Evolutionary conservation across 2,329 filamentous ascomycete species (phyloP), one percentile per base, ranked within the genome.

Genomic region (Zasmidium citrigriseum): DNA sequence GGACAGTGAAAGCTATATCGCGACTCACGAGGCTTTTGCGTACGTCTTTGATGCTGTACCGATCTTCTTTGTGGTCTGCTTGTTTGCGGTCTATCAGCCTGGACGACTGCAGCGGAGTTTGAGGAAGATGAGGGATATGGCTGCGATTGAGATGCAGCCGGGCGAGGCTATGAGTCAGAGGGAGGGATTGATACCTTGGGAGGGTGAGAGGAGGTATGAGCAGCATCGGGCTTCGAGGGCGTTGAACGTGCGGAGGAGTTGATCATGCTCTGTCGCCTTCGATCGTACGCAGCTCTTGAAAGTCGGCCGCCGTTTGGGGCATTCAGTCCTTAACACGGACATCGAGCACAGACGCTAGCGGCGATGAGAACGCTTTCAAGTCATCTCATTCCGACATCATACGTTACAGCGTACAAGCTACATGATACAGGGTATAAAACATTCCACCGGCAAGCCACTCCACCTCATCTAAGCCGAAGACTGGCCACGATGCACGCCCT

Each of bases 31-130:
- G 62, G 62, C 68, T 0, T 78, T 73, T 46, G 66, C 80, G 0
- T 81, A 80, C 55, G 55, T 80, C 10, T 80, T 81, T 38, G 78
- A 81, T 56, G 72, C 77, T 0, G 51, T 70, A 4, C 68, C 74
- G 2, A 81, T 81, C 75, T 70, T 70, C 3, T 51, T 34, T 5
- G 59, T 64, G 11, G 62, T 71, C 48, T 38, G 61, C 4, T n/a
- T 66, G 0, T 66, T 69, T 48, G 21, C 60, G 22, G 29, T 60
- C 9, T 56, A 29, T 3, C 61, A 59, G 10, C 56, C 61, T 21
- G 56, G 54, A 4, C 46, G 50, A 12, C 25, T 62, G n/a, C 58
- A 60, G 48, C 53, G 46, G 34, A 47, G 50, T 1, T 14, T 58
- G 34, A 51, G 24, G 22, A 44, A 34, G 25, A 14, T 57, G 29